These are phyloP conservation scores for Sphaerostilbella broomeana DNA, from an alignment of 2,329 filamentous ascomycete species.

Conservation along the genomic window DNA sequence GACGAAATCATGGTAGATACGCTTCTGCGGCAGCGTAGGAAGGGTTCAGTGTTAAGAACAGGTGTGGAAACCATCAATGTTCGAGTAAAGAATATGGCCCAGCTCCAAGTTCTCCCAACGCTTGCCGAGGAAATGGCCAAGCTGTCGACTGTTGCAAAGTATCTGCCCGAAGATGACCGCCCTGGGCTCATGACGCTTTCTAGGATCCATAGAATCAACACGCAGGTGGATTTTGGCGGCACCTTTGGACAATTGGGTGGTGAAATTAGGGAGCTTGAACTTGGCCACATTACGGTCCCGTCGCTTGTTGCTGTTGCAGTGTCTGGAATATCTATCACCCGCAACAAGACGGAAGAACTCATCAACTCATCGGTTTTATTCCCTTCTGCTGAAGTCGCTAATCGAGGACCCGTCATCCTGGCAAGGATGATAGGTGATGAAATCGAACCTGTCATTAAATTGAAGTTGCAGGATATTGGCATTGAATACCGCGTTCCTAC, in stretches of 20 bases:
- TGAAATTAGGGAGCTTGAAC: constrained; percentile 56
- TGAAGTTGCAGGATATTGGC: constrained; percentile 77
- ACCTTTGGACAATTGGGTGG: constrained; percentile 59
- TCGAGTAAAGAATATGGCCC: constrained; percentile 54
- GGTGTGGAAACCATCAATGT: constrained; percentile 59
- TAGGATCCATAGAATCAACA: constrained; percentile 56
- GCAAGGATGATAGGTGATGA: constrained; percentile 88
- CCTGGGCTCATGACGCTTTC: constrained; percentile 77
- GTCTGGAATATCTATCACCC: constrained; percentile 51
- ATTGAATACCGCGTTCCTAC: constrained; percentile 87
- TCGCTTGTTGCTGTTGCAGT: constrained; percentile 75
- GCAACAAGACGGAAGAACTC: constrained; percentile 65
- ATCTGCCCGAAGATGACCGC: constrained; percentile 89
- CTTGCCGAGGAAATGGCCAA: constrained; percentile 75
- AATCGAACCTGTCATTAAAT: constrained; percentile 81
- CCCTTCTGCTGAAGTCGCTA: constrained; percentile 21
- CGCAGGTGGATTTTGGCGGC: constrained; percentile 57
- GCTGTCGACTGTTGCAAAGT: constrained; percentile 83
- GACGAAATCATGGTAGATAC: constrained; percentile 96
- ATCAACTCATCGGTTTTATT: constrained; percentile 46
- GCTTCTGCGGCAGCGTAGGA: constrained; percentile 74
- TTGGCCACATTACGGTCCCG: constrained; percentile 78
- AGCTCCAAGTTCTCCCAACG: constrained; percentile 60
- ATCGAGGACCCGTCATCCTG: constrained; percentile 59
- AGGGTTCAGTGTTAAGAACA: constrained; percentile 74